These are phyloP conservation scores for Pyrenophora graminea DNA, from an alignment of 2,329 filamentous ascomycete species.

Conservation along the genomic window DNA sequence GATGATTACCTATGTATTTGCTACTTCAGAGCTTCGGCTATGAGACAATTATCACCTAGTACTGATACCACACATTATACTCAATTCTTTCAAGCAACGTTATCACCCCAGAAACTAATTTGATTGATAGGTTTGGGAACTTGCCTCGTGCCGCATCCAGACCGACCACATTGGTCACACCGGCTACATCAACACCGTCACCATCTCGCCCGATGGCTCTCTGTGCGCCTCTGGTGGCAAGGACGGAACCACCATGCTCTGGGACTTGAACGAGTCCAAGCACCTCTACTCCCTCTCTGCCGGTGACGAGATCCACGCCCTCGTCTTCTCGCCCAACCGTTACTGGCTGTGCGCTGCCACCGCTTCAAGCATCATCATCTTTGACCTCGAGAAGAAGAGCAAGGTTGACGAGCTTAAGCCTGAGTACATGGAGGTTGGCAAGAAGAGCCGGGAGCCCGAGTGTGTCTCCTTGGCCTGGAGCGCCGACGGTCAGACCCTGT, in stretches of 20 bases:
- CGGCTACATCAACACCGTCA: constrained; percentile 99
- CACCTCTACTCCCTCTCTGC: constrained; percentile 99
- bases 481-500: constrained; percentile 98
- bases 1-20: constrained; percentile 99
- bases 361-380: constrained; percentile 98
- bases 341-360: constrained; percentile 99
- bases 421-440: constrained; percentile 92
- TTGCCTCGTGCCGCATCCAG: constrained; percentile 98
- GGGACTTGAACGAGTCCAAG: constrained; percentile 99
- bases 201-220: constrained; percentile 98
- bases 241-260: constrained; percentile 99
- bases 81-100: background rate
- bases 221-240: constrained; percentile 99
- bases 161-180: constrained; percentile 99
- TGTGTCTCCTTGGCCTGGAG: constrained; percentile 97
- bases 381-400: constrained; percentile 99
- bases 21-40: constrained; percentile 99
- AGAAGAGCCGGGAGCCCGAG: constrained; percentile 99
- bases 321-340: constrained; percentile 99
- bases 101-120: constrained; percentile 30
- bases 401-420: constrained; percentile 99
- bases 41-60: constrained; percentile 96
- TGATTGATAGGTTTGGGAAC: constrained; percentile 87
- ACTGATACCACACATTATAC: constrained; percentile 63
- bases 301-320: constrained; percentile 99